Conservation (phyloP, 2,329 filamentous ascomycete genomes). For the Hirsutella rhossiliensis region DNA sequence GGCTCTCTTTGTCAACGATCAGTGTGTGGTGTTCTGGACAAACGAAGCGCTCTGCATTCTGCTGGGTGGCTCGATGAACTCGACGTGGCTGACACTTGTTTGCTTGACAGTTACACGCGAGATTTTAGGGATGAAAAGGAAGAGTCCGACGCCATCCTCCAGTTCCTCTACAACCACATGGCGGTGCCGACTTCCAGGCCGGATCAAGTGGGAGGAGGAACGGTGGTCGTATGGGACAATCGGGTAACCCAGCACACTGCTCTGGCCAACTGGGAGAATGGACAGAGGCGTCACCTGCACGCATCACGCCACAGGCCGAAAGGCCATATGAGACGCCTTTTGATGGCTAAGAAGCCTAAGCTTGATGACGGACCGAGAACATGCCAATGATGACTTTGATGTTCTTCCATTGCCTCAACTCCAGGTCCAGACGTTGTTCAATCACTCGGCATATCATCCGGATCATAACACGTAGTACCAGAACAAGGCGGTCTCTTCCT, state of each 20-base stretch:
- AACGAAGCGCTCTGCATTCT: too few species aligned
- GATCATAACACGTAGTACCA: too few species aligned
- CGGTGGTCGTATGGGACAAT: constrained; percentile 82
- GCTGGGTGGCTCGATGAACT: too few species aligned
- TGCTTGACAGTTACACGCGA: constrained; percentile 53
- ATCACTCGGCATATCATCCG: too few species aligned
- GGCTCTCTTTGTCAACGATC: constrained; percentile 69
- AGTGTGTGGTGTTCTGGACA: constrained; percentile 53
- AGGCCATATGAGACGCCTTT: constrained; percentile 57
- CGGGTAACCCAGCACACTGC: constrained; percentile 69
- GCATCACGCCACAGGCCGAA: constrained; percentile 77
- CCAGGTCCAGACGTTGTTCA: too few species aligned
- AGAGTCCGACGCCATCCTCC: constrained; percentile 64
- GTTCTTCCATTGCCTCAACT: too few species aligned
- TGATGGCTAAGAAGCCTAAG: constrained; percentile 2
- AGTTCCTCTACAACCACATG: constrained; percentile 53
- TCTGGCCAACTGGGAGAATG: constrained; percentile 69
- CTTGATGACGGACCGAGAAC: too few species aligned
- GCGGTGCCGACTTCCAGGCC: constrained; percentile 56
- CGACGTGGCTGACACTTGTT: not conserved
- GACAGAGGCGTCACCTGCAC: constrained; percentile 68
- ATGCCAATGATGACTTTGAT: too few species aligned
- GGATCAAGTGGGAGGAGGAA: constrained; percentile 69
- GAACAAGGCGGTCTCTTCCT: too few species aligned
- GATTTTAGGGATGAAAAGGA: constrained; percentile 80